Conservation (phyloP, 805 yeast species). For the Wickerhamiella qilinensis region DNA sequence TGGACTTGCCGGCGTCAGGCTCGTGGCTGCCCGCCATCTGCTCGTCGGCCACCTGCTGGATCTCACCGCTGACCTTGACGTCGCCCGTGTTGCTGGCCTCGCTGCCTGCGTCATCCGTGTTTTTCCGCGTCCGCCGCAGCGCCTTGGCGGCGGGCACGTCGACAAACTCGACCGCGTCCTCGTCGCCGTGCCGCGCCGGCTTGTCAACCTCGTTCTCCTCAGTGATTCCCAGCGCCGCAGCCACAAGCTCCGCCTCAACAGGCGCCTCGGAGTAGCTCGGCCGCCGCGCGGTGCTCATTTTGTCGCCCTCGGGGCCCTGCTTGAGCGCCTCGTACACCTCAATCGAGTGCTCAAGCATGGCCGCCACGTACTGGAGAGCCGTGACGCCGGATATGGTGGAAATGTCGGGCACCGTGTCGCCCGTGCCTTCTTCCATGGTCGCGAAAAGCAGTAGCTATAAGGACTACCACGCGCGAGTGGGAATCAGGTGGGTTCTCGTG, state of each 20-base stretch:
- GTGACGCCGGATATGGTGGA: background rate
- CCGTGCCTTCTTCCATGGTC: too few species aligned
- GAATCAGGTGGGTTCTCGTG: too few species aligned
- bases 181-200: too few species aligned
- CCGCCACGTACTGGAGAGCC: slow-evolving; percentile 14
- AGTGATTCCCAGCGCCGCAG: background rate
- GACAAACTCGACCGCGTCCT: too few species aligned
- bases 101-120: too few species aligned
- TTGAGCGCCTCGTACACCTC: slow-evolving; percentile 9
- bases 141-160: too few species aligned
- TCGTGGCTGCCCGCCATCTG: background rate
- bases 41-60: background rate
- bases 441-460: too few species aligned
- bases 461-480: too few species aligned
- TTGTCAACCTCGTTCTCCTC: background rate
- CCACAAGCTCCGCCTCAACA: slow-evolving; percentile 5
- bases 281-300: slow-evolving; percentile 3
- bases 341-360: slow-evolving; percentile 12
- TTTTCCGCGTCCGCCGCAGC: too few species aligned
- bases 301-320: slow-evolving; percentile 1
- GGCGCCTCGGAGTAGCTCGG: slow-evolving; percentile 9
- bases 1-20: too few species aligned
- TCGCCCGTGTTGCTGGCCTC: background rate
- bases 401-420: background rate
- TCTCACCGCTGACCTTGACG: too few species aligned